phyloP scores from a whole-genome alignment of 148 eudicot genomes.

The Camellia sinensis region DNA sequence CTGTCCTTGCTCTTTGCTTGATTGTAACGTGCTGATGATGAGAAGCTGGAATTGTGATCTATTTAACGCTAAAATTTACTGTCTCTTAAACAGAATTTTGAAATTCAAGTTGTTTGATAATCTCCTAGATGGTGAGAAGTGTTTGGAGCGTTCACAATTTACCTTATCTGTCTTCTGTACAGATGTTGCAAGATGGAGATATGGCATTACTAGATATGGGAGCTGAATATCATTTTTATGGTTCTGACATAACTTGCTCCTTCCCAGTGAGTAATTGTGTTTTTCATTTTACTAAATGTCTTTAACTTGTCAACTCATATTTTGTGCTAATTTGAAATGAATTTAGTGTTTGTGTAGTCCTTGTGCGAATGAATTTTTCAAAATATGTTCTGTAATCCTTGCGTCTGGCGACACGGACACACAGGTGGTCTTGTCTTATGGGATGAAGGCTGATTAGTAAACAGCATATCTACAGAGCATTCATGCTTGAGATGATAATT shows the following conservation, averaged over 20 bases:
- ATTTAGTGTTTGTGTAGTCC: not conserved
- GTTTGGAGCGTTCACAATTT: not conserved
- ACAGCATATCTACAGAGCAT: not conserved
- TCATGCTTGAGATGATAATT: conserved; percentile 1
- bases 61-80: not conserved
- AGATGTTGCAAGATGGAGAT: conserved; percentile 81
- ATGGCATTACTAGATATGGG: conserved; percentile 97
- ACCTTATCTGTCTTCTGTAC: conserved; percentile 18
- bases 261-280: conserved; percentile 60
- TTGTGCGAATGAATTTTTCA: not conserved
- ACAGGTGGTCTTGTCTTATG: not conserved
- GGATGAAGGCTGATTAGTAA: not conserved
- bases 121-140: not conserved
- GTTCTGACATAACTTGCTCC: conserved; percentile 96
- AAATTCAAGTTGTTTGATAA: conserved; percentile 3
- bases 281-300: conserved; percentile 1
- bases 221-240: conserved; percentile 96
- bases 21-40: not conserved
- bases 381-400: not conserved
- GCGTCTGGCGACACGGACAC: not conserved
- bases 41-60: conserved; percentile 9
- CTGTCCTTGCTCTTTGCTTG: not conserved
- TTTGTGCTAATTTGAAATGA: not conserved
- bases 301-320: not conserved
- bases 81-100: not conserved